Percentiles rank a stretch among this genome's conserved stretches.
phyloP scores from a whole-genome alignment of 2,329 filamentous ascomycete species.

The Rachicladosporium sp. region DNA sequence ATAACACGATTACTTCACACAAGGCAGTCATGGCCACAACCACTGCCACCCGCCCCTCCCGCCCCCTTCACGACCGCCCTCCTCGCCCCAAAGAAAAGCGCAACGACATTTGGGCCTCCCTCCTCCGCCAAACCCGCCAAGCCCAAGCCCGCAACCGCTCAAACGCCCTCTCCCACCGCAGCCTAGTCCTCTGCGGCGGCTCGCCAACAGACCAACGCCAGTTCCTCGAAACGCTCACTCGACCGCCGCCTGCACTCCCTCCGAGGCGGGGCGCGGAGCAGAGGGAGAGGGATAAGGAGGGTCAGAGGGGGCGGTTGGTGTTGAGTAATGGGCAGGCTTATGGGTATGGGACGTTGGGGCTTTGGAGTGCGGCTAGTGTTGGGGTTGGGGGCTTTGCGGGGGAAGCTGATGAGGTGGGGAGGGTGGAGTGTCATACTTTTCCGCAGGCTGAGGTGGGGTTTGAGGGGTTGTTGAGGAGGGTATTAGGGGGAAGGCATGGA shows the following conservation, averaged over 20 bases:
- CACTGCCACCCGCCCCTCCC: too few species aligned
- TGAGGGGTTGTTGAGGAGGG: slow-evolving; percentile 15
- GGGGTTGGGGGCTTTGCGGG: slow-evolving; percentile 14
- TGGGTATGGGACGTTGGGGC: slow-evolving; percentile 22
- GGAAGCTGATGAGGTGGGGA: slow-evolving; percentile 22
- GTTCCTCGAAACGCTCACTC: slow-evolving; percentile 16
- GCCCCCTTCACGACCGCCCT: background rate
- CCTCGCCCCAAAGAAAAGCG: slow-evolving; percentile 15
- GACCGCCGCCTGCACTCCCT: slow-evolving; percentile 17
- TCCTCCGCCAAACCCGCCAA: slow-evolving; percentile 23
- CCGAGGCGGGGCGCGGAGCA: slow-evolving; percentile 11
- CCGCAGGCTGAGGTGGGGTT: slow-evolving; percentile 20
- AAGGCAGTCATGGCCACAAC: too few species aligned
- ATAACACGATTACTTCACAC: too few species aligned
- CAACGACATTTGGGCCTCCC: slow-evolving; percentile 22
- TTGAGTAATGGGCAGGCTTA: slow-evolving; percentile 23
- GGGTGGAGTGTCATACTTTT: slow-evolving; percentile 21
- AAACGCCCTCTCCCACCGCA: slow-evolving; percentile 18
- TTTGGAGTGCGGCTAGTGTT: slow-evolving; percentile 19
- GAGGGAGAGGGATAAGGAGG: slow-evolving; percentile 12
- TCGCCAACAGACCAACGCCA: slow-evolving; percentile 19
- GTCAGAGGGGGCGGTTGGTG: slow-evolving; percentile 12
- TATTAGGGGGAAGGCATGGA: slow-evolving; percentile 11
- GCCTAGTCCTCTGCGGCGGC: slow-evolving; percentile 21
- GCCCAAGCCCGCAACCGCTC: slow-evolving; percentile 23